phyloP scores from a whole-genome alignment of 2,329 filamentous ascomycete species.

The Ascochyta pisi region DNA sequence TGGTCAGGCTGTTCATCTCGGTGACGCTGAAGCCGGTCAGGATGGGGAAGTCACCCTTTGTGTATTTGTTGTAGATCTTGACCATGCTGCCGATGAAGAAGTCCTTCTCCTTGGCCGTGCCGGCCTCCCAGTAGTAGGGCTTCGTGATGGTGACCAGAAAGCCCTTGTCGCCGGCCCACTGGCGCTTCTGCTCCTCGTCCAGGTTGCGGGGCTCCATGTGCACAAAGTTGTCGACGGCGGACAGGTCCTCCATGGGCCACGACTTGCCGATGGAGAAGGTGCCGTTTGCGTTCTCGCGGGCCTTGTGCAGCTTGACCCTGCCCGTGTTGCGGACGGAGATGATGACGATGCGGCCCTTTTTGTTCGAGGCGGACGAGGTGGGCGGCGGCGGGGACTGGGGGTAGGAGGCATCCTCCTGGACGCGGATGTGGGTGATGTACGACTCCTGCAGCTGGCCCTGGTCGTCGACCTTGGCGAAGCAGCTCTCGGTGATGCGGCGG shows the following conservation, averaged over 20 bases:
- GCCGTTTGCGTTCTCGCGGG: constrained; percentile 91
- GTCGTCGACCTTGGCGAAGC: constrained; percentile 87
- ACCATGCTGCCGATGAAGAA: constrained; percentile 97
- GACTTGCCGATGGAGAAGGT: constrained; percentile 98
- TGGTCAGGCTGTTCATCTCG: constrained; percentile 78
- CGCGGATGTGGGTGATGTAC: constrained; percentile 96
- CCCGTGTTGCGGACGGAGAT: constrained; percentile 92
- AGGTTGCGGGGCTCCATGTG: constrained; percentile 64
- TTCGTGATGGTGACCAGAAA: constrained; percentile 91
- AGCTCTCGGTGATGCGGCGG: constrained; percentile 89
- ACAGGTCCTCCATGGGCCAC: constrained; percentile 93
- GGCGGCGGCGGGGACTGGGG: constrained; percentile 86
- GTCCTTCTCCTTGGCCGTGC: constrained; percentile 94
- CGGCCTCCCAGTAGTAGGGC: constrained; percentile 96
- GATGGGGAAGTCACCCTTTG: constrained; percentile 70
- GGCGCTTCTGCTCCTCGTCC: constrained; percentile 66
- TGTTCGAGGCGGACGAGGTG: constrained; percentile 72
- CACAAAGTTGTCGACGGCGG: constrained; percentile 81
- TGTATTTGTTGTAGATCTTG: constrained; percentile 97
- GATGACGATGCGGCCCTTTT: constrained; percentile 91
- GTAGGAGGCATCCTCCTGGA: constrained; percentile 83
- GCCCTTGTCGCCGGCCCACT: constrained; percentile 83
- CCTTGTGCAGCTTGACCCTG: constrained; percentile 94
- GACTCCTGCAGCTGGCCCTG: constrained; percentile 88
- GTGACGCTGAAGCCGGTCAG: constrained; percentile 81